Evolutionary conservation across 2,329 filamentous ascomycete species (phyloP).

Genomic region (Diaporthe longicolla): DNA sequence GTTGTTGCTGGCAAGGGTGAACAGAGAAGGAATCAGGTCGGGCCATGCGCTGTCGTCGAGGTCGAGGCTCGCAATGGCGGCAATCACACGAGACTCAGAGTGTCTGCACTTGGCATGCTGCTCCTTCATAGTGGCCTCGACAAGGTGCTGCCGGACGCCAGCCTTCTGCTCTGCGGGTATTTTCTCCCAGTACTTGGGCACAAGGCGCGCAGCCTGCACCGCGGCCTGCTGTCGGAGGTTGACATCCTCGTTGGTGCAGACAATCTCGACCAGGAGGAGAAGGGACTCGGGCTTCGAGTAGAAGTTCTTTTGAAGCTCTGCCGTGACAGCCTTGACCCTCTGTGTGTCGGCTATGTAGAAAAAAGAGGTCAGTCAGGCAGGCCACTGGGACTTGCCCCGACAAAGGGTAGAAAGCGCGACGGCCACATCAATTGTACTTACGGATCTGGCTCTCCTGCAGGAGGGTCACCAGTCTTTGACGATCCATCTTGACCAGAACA

Average conservation of each 20-base stretch:
- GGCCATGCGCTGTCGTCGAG: conserved; percentile 88
- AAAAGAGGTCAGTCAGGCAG: conserved; percentile 52
- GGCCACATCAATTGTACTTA: conserved; percentile 63
- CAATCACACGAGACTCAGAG: conserved; percentile 88
- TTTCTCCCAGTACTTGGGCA: conserved; percentile 87
- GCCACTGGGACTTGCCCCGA: conserved; percentile 41
- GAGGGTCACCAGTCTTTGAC: conserved; percentile 87
- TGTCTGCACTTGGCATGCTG: conserved; percentile 83
- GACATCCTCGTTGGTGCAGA: conserved; percentile 81
- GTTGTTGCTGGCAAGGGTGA: conserved; percentile 82
- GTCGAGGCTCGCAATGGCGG: conserved; percentile 87
- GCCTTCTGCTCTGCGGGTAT: conserved; percentile 83
- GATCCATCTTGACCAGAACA: conserved; percentile 71
- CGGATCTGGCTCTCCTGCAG: conserved; percentile 90
- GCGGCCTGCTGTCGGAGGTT: conserved; percentile 90
- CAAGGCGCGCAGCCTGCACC: conserved; percentile 88
- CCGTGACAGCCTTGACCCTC: conserved; percentile 90
- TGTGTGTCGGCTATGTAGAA: conserved; percentile 81
- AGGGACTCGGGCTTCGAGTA: conserved; percentile 89
- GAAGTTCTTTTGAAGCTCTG: conserved; percentile 92
- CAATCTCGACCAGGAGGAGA: conserved; percentile 87
- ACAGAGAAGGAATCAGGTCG: conserved; percentile 83
- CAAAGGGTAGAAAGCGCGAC: conserved; percentile 28
- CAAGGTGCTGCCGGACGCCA: conserved; percentile 83
- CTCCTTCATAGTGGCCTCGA: conserved; percentile 88